Evolutionary conservation across 2,329 filamentous ascomycete genomes (phyloP).

Genomic region (Pseudocercospora macadamiae): DNA sequence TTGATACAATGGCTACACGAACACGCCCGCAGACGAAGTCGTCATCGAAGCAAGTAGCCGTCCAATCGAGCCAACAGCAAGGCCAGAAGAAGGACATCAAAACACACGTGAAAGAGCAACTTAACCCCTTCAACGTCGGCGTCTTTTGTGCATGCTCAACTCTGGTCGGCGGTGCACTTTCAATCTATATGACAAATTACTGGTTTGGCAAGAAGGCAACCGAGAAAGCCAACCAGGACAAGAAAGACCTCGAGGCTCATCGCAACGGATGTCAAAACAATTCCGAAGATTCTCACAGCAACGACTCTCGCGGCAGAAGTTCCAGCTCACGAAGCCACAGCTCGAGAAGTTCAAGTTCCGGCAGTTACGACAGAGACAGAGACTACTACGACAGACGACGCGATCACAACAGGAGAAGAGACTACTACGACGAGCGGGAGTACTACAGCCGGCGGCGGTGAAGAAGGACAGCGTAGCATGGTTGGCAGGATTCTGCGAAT

Average conservation of each 20-base stretch:
- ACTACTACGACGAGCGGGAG: constrained; percentile 3
- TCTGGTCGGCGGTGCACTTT: constrained; percentile 3
- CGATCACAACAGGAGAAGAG: constrained; percentile 1
- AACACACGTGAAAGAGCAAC: neutral
- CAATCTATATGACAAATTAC: constrained; percentile 8
- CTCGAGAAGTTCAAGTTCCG: neutral
- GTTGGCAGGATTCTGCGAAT: neutral
- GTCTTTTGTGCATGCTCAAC: constrained; percentile 7
- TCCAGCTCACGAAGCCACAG: neutral
- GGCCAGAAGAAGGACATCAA: constrained; percentile 3
- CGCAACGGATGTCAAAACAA: neutral
- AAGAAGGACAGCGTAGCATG: neutral
- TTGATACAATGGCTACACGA: constrained; percentile 3
- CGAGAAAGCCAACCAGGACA: neutral
- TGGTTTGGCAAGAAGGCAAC: constrained; percentile 5
- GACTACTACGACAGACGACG: neutral
- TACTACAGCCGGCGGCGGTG: constrained; percentile 1
- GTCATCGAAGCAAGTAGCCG: constrained; percentile 1
- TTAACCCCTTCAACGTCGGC: constrained; percentile 3
- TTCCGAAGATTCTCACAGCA: neutral
- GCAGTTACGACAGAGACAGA: constrained; percentile 3
- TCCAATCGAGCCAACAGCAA: neutral
- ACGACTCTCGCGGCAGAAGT: neutral
- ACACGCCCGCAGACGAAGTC: neutral
- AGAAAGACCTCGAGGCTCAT: constrained; percentile 1